A percentile compares a stretch with the other conserved stretches of the same genome.
Evolutionary conservation across 2,329 filamentous ascomycete species (phyloP).

Genomic region (Coniochaeta sp.): DNA sequence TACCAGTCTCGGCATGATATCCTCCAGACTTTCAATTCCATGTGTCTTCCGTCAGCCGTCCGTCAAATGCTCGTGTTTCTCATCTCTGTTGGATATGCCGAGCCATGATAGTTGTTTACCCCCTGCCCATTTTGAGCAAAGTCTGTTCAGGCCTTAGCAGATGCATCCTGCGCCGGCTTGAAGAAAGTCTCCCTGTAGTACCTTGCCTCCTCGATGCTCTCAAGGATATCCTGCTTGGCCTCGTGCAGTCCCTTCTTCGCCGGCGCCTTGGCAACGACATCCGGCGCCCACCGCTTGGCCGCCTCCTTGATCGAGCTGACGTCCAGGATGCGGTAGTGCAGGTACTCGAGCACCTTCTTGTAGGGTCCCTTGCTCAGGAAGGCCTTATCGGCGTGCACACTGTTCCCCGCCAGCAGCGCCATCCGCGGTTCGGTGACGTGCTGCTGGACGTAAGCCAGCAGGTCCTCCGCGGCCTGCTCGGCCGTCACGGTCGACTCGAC

Average conservation of each 20-base stretch:
- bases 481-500: slow-evolving; percentile 66
- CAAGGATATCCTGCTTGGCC: slow-evolving; percentile 82
- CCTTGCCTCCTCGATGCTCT: slow-evolving; percentile 87
- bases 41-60: too few relatives aligned
- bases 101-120: too few relatives aligned
- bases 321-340: slow-evolving; percentile 88
- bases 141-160: too few relatives aligned
- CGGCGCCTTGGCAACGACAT: slow-evolving; percentile 57
- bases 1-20: too few relatives aligned
- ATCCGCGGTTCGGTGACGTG: slow-evolving; percentile 59
- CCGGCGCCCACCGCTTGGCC: slow-evolving; percentile 70
- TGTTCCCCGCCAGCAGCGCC: slow-evolving; percentile 83
- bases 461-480: slow-evolving; percentile 60
- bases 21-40: too few relatives aligned
- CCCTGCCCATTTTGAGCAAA: too few relatives aligned
- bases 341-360: slow-evolving; percentile 61
- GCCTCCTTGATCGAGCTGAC: slow-evolving; percentile 92
- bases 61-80: too few relatives aligned
- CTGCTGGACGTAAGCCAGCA: slow-evolving; percentile 72
- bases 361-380: slow-evolving; percentile 76
- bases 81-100: too few relatives aligned
- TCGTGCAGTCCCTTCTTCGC: slow-evolving; percentile 72
- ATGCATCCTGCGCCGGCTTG: slow-evolving; percentile 5
- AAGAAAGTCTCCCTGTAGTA: slow-evolving; percentile 52
- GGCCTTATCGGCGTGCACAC: slow-evolving; percentile 79